Base-by-base conservation (phyloP, 345 rosid species). In the Raphanus raphanistrum region DNA sequence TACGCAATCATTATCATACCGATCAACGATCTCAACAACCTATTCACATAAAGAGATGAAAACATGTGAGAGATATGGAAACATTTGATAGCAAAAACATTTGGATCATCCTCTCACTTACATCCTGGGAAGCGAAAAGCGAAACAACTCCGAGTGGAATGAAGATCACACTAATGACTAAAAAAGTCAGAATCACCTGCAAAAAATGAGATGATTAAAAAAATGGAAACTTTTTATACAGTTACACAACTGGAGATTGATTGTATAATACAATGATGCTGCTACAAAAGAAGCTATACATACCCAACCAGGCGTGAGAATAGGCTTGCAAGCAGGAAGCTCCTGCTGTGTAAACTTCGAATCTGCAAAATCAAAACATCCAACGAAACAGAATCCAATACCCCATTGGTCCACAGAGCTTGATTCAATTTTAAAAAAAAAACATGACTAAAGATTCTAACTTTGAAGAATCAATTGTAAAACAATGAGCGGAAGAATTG, bases 301-400 rank as follows among this genome's bases (percentile, higher is more conserved):
- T 84, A 94, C 99, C 99, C 98, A 95, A 82, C 90, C 77, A 9
- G 99, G 99, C 0, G 99, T 95, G 6, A 95, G 98, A 70, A 95
- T 95, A 1, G 99, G 99, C 79, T 92, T 95, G 87, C 99, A 95
- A 82, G 99, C 99, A 2, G 98, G 99, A 78, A 95, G 98, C 82
- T 95, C 99, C 81, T 91, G 99, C 67, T 95, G 99, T 15, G 96
- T 90, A 83, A 95, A 95, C 80, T 77, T 91, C 2, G 98, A 95
- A 82, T 92, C 99, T 95, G 91, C 70, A 83, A 62, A 12, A 82
- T 60, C 59, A 63, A 36, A 72, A 3, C 54, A 71, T 63, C 4
- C 3, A 59, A 17, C 66, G 11, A 28, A 76, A 5, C 21, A 60
- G 3, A 36, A 36, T 36, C 43, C 11, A 36, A 8, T 36, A 2